Percentiles rank a stretch among this genome's conserved stretches.
Evolutionary conservation across 1,284 basidiomycete species (phyloP).

Genomic region (Apiotrichum akiyoshidainum): DNA sequence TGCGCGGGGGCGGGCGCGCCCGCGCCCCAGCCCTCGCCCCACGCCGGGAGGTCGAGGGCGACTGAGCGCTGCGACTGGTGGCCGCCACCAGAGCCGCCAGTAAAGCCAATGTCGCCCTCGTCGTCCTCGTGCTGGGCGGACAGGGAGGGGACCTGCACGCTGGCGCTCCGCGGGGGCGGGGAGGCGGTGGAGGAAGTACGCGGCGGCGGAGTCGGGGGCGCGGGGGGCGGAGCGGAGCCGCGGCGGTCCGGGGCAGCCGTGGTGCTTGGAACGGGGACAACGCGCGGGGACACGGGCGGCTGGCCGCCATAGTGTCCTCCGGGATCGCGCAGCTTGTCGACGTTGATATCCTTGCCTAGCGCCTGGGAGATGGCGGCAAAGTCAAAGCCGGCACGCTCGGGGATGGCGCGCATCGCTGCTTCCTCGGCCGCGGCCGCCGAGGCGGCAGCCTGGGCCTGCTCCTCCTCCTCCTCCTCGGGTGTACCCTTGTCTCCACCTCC

Average conservation of each 20-base stretch:
- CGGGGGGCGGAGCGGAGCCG: slow-evolving; percentile 28
- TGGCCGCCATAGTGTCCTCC: slow-evolving; percentile 1
- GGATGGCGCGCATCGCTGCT: slow-evolving; percentile 29
- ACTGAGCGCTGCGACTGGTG: slow-evolving; percentile 2
- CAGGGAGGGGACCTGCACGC: background rate
- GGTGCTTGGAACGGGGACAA: background rate
- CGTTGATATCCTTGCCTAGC: slow-evolving; percentile 51
- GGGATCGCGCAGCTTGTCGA: slow-evolving; percentile 32
- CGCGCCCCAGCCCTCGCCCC: slow-evolving; percentile 1
- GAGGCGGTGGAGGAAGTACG: background rate
- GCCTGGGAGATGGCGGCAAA: slow-evolving; percentile 49
- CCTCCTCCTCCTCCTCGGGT: slow-evolving; percentile 17
- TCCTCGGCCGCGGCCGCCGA: slow-evolving; percentile 27
- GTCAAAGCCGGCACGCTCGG: slow-evolving; percentile 48
- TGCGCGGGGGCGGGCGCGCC: background rate
- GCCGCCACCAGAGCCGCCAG: slow-evolving; percentile 1
- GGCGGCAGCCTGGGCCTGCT: background rate
- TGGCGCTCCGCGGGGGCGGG: slow-evolving; percentile 4
- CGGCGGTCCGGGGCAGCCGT: slow-evolving; percentile 18
- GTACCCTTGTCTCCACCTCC: slow-evolving; percentile 35
- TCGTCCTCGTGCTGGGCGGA: slow-evolving; percentile 20
- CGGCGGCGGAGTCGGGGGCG: slow-evolving; percentile 6
- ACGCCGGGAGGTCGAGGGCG: slow-evolving; percentile 17
- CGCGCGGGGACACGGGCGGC: background rate
- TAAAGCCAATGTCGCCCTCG: slow-evolving; percentile 32